phyloP scores from a whole-genome alignment of 1,284 basidiomycete genomes.

The Pseudozyma pruni region DNA sequence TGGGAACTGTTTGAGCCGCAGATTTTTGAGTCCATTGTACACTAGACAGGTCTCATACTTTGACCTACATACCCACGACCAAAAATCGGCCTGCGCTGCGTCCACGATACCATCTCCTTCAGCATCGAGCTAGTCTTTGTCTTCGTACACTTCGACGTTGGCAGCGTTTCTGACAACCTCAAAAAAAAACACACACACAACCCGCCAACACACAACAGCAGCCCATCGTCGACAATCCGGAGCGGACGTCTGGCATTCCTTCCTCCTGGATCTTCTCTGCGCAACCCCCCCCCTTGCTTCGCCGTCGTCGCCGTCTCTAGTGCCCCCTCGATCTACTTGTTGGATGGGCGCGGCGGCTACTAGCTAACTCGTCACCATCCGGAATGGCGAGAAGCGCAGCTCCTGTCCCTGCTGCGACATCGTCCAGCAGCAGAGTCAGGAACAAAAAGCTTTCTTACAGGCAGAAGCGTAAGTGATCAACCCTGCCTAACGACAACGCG shows the following conservation, averaged over 20 bases:
- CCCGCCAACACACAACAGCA: not conserved
- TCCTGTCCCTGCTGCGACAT: constrained; percentile 50
- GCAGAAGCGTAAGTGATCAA: constrained; percentile 54
- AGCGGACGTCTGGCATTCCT: constrained; percentile 29
- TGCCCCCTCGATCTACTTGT: constrained; percentile 27
- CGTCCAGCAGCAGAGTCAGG: constrained; percentile 62
- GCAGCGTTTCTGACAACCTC: not conserved
- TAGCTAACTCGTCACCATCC: constrained; percentile 41
- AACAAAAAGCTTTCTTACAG: constrained; percentile 61
- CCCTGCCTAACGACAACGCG: not conserved
- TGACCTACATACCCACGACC: constrained; percentile 26
- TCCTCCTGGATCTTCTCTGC: constrained; percentile 11
- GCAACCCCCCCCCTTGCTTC: not conserved
- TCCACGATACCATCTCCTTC: not conserved
- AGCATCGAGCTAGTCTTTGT: constrained; percentile 6
- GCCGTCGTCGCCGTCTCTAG: constrained; percentile 21
- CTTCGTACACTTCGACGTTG: not conserved
- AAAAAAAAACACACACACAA: too few relatives aligned
- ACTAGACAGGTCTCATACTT: constrained; percentile 21
- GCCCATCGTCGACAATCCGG: constrained; percentile 8
- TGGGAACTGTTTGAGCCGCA: constrained; percentile 16
- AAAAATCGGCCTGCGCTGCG: constrained; percentile 13
- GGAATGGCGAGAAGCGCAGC: constrained; percentile 52
- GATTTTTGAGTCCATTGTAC: constrained; percentile 32
- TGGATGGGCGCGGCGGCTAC: constrained; percentile 48